phyloP scores from a whole-genome alignment of 1,139 yeast genomes.

The Sugiyamaella grinbergsii region DNA sequence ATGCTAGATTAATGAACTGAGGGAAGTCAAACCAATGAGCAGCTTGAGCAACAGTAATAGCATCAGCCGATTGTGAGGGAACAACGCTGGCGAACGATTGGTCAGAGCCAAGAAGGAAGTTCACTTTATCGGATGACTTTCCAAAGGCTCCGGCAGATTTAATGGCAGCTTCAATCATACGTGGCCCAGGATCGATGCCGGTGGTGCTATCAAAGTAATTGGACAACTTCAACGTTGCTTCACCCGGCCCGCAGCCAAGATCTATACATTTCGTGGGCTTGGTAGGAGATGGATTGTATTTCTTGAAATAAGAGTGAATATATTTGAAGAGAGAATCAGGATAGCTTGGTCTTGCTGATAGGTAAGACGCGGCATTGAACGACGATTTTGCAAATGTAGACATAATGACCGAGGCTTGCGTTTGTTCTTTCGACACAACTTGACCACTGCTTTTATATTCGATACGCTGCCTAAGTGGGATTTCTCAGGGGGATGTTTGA shows the following conservation, averaged over 20 bases:
- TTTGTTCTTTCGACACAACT: no score
- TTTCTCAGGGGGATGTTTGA: neutral
- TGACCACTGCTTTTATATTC: neutral
- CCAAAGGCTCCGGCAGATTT: slow-evolving; percentile 24
- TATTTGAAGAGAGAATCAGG: slow-evolving; percentile 27
- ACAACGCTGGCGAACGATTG: slow-evolving; percentile 36
- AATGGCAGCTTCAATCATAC: slow-evolving; percentile 61
- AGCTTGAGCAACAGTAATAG: slow-evolving; percentile 76
- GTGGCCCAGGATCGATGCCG: slow-evolving; percentile 68
- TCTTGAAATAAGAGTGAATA: slow-evolving; percentile 24
- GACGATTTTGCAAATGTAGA: slow-evolving; percentile 58
- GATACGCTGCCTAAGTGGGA: neutral
- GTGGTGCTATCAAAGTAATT: slow-evolving; percentile 51
- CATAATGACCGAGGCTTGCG: no score
- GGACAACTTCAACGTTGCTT: slow-evolving; percentile 61
- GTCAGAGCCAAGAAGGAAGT: slow-evolving; percentile 45
- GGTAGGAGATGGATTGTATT: slow-evolving; percentile 35
- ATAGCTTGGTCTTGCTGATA: slow-evolving; percentile 62
- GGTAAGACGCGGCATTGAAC: slow-evolving; percentile 62
- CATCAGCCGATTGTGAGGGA: slow-evolving; percentile 46
- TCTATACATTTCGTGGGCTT: slow-evolving; percentile 47
- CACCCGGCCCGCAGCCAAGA: slow-evolving; percentile 86
- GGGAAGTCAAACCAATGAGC: slow-evolving; percentile 74
- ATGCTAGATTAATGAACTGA: slow-evolving; percentile 53
- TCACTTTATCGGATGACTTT: slow-evolving; percentile 16